Evolutionary conservation across 176 grass and related monocot genomes (phyloP).

Genomic region (Poa pratensis): DNA sequence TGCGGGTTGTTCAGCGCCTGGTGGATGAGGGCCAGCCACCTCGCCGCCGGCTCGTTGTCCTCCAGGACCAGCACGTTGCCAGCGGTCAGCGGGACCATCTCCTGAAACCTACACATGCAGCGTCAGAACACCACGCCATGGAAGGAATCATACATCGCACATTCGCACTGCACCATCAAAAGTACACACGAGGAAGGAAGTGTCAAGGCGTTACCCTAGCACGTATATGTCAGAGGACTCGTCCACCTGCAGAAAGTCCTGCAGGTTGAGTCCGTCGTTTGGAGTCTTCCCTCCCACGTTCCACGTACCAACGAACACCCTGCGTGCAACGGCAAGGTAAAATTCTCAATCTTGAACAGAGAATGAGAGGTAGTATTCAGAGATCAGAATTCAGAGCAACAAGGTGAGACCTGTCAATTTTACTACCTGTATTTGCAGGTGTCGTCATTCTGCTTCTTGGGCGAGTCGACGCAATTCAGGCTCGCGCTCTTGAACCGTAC

Average conservation of each 20-base stretch:
- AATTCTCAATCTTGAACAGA: not conserved
- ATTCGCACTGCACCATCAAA: not conserved
- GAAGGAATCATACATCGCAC: not conserved
- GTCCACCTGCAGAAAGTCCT: constrained; percentile 75
- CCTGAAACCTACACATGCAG: constrained; percentile 76
- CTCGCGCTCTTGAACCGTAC: constrained; percentile 53
- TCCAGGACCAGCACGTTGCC: constrained; percentile 91
- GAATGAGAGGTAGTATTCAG: too few relatives aligned
- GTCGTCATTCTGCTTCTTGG: constrained; percentile 14
- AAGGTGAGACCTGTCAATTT: not conserved
- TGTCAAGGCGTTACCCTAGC: constrained; percentile 43
- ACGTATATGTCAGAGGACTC: constrained; percentile 79
- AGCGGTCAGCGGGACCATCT: constrained; percentile 92
- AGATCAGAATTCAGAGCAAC: not conserved
- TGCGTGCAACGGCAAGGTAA: not conserved
- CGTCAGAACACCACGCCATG: constrained; percentile 22
- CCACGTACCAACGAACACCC: constrained; percentile 83
- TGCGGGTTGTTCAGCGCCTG: constrained; percentile 81
- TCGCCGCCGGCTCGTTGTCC: constrained; percentile 92
- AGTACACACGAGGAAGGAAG: not conserved
- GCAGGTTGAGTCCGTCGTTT: constrained; percentile 48
- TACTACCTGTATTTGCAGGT: constrained; percentile 45
- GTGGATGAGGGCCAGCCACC: constrained; percentile 84
- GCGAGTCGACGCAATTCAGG: constrained; percentile 36
- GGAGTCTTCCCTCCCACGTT: constrained; percentile 87